phyloP scores from a whole-genome alignment of 306 rosid genomes.

The Pyrus betulifolia region DNA sequence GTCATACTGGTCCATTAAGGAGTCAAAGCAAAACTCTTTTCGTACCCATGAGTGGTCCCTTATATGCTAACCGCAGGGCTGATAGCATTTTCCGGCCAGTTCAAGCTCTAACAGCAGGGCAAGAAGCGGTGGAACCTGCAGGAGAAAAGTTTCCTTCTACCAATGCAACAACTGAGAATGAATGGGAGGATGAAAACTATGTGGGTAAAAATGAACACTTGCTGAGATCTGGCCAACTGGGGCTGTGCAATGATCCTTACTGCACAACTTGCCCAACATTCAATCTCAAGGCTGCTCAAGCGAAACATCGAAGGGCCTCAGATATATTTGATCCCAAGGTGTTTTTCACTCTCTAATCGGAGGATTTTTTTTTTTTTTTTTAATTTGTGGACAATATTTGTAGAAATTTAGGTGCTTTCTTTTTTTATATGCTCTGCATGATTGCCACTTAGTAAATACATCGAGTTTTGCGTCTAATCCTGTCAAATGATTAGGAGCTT shows the following conservation, averaged over 20 bases:
- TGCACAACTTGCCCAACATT: conserved; percentile 85
- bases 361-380: background rate
- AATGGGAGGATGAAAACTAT: conserved; percentile 28
- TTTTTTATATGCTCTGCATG: conserved; percentile 7
- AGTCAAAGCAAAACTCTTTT: conserved; percentile 44
- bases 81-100: conserved; percentile 27
- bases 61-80: conserved; percentile 22
- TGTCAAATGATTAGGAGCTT: background rate
- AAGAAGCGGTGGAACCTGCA: conserved; percentile 23
- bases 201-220: conserved; percentile 55
- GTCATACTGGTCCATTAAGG: conserved; percentile 73
- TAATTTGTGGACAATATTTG: background rate
- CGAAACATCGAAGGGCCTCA: conserved; percentile 28
- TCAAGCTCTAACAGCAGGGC: conserved; percentile 20
- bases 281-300: conserved; percentile 36
- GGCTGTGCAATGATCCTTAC: conserved; percentile 86
- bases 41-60: conserved; percentile 62
- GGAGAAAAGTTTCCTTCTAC: conserved; percentile 31
- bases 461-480: conserved; percentile 1
- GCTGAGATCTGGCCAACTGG: conserved; percentile 79
- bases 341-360: conserved; percentile 16
- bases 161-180: conserved; percentile 15
- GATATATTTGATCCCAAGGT: conserved; percentile 55
- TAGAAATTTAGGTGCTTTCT: background rate
- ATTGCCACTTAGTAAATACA: background rate